phyloP scores from a whole-genome alignment of 140 eudicot species.

The Oenanthe javanica region DNA sequence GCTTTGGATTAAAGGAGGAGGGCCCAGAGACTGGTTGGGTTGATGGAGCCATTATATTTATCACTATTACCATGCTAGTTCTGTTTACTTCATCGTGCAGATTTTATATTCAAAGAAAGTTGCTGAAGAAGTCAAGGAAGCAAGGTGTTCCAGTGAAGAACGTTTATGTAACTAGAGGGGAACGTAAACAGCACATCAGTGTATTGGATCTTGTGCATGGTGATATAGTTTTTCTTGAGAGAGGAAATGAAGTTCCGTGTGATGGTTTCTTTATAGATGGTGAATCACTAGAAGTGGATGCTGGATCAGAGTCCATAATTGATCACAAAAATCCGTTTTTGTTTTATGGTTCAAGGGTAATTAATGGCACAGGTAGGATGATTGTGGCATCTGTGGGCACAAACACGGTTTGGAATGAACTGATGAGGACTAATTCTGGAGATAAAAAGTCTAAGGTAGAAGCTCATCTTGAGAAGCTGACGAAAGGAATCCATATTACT shows the following conservation, averaged over 20 bases:
- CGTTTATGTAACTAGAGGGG: slow-evolving; percentile 24
- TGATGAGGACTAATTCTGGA: slow-evolving; percentile 18
- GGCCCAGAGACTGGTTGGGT: slow-evolving; percentile 28
- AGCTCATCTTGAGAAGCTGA: slow-evolving; percentile 25
- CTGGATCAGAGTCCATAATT: slow-evolving; percentile 13
- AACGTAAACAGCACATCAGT: neutral
- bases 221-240: slow-evolving; percentile 34
- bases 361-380: slow-evolving; percentile 32
- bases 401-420: slow-evolving; percentile 25
- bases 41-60: slow-evolving; percentile 23
- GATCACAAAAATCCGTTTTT: slow-evolving; percentile 27
- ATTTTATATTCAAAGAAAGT: slow-evolving; percentile 1
- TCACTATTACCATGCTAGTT: slow-evolving; percentile 18
- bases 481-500: slow-evolving; percentile 13
- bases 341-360: slow-evolving; percentile 37
- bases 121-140: slow-evolving; percentile 8
- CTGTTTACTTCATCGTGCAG: slow-evolving; percentile 10
- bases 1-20: slow-evolving; percentile 27
- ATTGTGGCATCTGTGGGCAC: slow-evolving; percentile 24
- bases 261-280: slow-evolving; percentile 43
- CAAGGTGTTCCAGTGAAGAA: neutral
- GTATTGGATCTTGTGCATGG: slow-evolving; percentile 24
- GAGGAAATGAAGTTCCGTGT: slow-evolving; percentile 27
- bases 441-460: slow-evolving; percentile 16
- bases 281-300: slow-evolving; percentile 26